Evolutionary conservation across 2,329 filamentous ascomycete genomes (phyloP), one percentile per base, ranked within the genome.

Genomic region (Stachybotrys chartarum): DNA sequence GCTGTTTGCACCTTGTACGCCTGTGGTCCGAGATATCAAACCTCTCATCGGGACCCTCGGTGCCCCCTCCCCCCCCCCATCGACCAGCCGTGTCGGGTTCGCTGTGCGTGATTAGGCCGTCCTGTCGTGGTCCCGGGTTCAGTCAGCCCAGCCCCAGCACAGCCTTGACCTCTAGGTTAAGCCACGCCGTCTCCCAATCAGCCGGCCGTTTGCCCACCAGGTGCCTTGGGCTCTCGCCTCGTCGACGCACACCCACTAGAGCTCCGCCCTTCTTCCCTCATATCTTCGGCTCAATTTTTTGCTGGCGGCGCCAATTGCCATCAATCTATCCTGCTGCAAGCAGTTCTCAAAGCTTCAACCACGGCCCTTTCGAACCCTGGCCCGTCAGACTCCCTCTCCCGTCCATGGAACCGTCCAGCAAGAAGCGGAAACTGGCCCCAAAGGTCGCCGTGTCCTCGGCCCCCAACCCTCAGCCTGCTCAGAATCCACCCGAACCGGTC

Each of bases 381-480:
- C n/a, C 6, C 18, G 10, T 17, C 11, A 10, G 18, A 47, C 3
- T 47, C 45, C 17, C 45, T 47, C 45, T 14, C 16, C 45, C 17
- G 62, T 65, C 66, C 62, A 75, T 75, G 73, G 73, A 75, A 66
- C 72, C 72, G 59, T 71, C 70, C 50, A 72, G 61, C 57, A 75
- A 75, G 59, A 72, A 72, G 65, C 70, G 73, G 63, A 74, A 74
- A 67, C 66, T 75, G 67, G 73, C 73, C 63, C 73, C 73, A 42
- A 75, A 75, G 61, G 70, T 73, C 61, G 62, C 57, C 64, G 63
- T 68, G 61, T 66, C 68, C 53, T 55, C 64, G 45, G 63, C 63
- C 56, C 62, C 67, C 50, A 68, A 66, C 46, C 57, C 65, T 58
- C 69, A 68, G 57, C 59, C 69, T 56, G 58, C 64, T 49, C 68